Evolutionary conservation across 1,139 yeast genomes (phyloP).

Genomic region (Taphrina wiesneri): DNA sequence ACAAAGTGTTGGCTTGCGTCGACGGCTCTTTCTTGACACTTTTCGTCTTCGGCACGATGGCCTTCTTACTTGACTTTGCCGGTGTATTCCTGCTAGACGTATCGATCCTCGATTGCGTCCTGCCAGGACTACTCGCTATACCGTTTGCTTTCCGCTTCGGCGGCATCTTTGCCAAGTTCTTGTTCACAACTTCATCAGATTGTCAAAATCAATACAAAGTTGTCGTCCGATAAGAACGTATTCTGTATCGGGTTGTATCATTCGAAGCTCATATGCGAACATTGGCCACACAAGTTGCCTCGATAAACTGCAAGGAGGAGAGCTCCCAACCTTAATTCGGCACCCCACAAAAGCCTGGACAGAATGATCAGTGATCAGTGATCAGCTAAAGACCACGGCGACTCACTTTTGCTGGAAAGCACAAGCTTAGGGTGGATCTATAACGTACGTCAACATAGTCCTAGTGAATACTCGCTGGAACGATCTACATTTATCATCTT

Average conservation of each 20-base stretch:
- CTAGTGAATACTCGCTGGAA: no score
- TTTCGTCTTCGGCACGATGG: not conserved
- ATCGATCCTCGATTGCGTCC: not conserved
- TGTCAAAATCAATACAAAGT: no score
- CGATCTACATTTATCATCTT: no score
- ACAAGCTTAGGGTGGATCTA: no score
- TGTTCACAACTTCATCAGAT: not conserved
- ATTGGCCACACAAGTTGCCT: not conserved
- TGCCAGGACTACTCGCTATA: not conserved
- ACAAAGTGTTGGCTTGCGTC: constrained; percentile 12
- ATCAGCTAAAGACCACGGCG: not conserved
- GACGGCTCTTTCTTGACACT: not conserved
- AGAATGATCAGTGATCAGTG: not conserved
- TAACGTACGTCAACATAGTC: no score
- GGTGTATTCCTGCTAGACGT: not conserved
- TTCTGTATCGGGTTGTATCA: no score
- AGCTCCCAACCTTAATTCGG: constrained; percentile 7
- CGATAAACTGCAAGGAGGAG: not conserved
- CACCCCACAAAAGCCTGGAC: not conserved
- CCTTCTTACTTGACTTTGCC: not conserved
- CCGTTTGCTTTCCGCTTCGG: constrained; percentile 1
- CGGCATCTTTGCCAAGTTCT: not conserved
- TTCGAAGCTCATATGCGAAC: not conserved
- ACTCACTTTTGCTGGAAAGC: no score
- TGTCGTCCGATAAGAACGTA: no score